Conservation (phyloP, 768 basidiomycete genomes). For the Porpolomopsis calyptriformis region DNA sequence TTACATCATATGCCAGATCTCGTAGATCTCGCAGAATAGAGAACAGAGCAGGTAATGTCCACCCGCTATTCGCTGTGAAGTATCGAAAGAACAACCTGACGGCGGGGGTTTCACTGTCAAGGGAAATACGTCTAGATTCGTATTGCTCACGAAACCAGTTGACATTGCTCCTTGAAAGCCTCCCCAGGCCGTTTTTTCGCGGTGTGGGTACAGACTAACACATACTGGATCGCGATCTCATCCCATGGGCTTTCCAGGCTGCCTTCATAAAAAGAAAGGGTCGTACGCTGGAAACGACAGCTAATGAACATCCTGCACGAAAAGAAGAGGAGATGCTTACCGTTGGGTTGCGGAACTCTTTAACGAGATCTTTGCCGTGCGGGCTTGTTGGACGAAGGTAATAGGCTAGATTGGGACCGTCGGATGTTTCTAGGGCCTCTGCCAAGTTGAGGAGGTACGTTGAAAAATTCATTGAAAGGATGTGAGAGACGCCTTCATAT, state of each 20-base stretch:
- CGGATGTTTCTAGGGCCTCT: slow-evolving; percentile 48
- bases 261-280: slow-evolving; percentile 43
- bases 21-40: slow-evolving; percentile 72
- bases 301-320: slow-evolving; percentile 7
- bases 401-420: slow-evolving; percentile 62
- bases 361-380: slow-evolving; percentile 66
- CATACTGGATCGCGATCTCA: slow-evolving; percentile 76
- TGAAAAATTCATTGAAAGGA: slow-evolving; percentile 49
- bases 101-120: not conserved
- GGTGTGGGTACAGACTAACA: slow-evolving; percentile 61
- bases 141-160: slow-evolving; percentile 61
- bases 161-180: slow-evolving; percentile 73
- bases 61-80: slow-evolving; percentile 72
- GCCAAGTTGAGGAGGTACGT: slow-evolving; percentile 50
- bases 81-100: slow-evolving; percentile 64
- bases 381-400: slow-evolving; percentile 68
- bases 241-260: slow-evolving; percentile 72
- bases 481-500: too few species aligned
- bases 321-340: slow-evolving; percentile 20
- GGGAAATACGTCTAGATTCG: not conserved
- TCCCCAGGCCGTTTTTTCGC: slow-evolving; percentile 56
- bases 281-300: slow-evolving; percentile 22
- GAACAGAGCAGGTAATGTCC: slow-evolving; percentile 79
- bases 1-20: slow-evolving; percentile 77
- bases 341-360: slow-evolving; percentile 54